phyloP scores from a whole-genome alignment of 1,284 basidiomycete species.

The Naganishia sp. region DNA sequence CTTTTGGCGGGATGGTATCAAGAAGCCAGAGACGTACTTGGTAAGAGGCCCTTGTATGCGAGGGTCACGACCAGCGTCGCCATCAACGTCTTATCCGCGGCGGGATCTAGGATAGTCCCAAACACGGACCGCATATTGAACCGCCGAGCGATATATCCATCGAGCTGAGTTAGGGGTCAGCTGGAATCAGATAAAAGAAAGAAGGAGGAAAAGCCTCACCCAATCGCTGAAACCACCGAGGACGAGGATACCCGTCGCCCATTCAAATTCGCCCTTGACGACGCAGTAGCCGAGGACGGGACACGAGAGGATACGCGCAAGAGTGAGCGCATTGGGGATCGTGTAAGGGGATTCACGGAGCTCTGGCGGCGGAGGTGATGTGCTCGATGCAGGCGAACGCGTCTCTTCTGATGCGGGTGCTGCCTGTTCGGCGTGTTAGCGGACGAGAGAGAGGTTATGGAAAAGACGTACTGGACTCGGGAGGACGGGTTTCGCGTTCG shows the following conservation, averaged over 20 bases:
- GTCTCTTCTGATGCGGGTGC: too few relatives aligned
- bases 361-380: constrained; percentile 30
- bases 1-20: too few relatives aligned
- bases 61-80: constrained; percentile 89
- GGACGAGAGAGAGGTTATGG: too few relatives aligned
- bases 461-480: background rate
- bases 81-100: constrained; percentile 95
- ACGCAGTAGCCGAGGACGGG: constrained; percentile 92
- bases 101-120: constrained; percentile 92
- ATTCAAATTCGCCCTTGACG: constrained; percentile 73
- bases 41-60: constrained; percentile 77
- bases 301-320: constrained; percentile 81
- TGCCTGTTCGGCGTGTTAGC: too few relatives aligned
- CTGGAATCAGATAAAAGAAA: constrained; percentile 9
- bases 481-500: background rate
- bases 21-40: constrained; percentile 58
- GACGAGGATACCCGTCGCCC: constrained; percentile 78
- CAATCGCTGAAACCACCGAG: constrained; percentile 88
- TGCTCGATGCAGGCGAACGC: background rate
- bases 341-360: constrained; percentile 90
- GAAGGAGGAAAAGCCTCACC: constrained; percentile 58
- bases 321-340: constrained; percentile 84
- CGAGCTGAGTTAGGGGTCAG: constrained; percentile 61
- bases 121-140: constrained; percentile 85
- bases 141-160: constrained; percentile 84